Percentiles rank a stretch among this genome's conserved stretches.
Evolutionary conservation across 2,329 filamentous ascomycete species (phyloP).

Genomic region (Colletotrichum phormii): DNA sequence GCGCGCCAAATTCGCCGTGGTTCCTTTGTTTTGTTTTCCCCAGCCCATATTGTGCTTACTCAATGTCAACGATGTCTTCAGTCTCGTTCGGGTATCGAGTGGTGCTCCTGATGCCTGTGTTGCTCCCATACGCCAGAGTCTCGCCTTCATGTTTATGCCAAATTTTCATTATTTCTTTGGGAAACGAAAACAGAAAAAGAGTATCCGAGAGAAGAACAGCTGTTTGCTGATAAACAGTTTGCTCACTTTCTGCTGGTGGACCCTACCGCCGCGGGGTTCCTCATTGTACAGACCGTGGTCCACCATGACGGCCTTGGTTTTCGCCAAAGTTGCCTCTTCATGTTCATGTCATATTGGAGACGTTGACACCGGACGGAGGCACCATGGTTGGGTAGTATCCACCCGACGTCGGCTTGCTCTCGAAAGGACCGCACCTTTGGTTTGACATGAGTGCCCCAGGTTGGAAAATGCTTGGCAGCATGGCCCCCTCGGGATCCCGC

Average conservation of each 20-base stretch:
- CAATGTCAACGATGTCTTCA: conserved; percentile 4
- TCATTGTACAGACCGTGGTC: background rate
- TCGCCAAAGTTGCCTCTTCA: conserved; percentile 24
- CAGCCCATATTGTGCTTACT: background rate
- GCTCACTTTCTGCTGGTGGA: background rate
- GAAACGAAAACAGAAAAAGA: background rate
- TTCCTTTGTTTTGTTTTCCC: background rate
- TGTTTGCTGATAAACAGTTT: background rate
- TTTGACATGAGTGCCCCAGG: conserved; percentile 53
- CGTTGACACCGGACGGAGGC: conserved; percentile 60
- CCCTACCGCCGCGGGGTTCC: background rate
- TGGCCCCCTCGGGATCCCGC: conserved; percentile 57
- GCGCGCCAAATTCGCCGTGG: conserved; percentile 29
- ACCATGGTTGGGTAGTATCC: conserved; percentile 66
- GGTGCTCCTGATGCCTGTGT: background rate
- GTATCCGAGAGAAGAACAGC: background rate
- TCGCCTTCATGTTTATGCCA: conserved; percentile 18
- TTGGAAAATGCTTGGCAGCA: conserved; percentile 61
- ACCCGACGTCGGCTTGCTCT: conserved; percentile 62
- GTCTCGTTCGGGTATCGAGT: conserved; percentile 15
- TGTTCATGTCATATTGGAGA: conserved; percentile 45
- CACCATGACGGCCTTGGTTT: background rate
- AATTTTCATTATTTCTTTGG: conserved; percentile 5
- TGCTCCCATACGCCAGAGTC: conserved; percentile 14
- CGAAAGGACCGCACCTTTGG: conserved; percentile 60